These are phyloP conservation scores for Emergomyces pasteurianus DNA, from an alignment of 2,329 filamentous ascomycete species.

Conservation along the genomic window DNA sequence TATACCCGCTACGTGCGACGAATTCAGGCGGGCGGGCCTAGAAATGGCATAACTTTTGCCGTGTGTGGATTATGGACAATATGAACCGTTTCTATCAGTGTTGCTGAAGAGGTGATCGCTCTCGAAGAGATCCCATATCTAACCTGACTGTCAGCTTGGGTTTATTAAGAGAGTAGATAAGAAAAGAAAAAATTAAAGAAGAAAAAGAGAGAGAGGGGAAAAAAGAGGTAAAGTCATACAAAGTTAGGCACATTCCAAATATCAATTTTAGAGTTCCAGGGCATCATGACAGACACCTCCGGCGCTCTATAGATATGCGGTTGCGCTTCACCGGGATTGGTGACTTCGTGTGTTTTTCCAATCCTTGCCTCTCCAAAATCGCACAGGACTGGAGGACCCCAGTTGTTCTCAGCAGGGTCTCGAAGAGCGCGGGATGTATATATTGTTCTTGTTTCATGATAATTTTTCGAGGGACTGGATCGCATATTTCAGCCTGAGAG, in stretches of 20 bases:
- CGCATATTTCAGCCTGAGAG: constrained; percentile 13
- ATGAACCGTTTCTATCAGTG: constrained; percentile 3
- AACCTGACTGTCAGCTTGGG: background rate
- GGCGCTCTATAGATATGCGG: constrained; percentile 16
- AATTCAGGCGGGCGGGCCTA: constrained; percentile 25
- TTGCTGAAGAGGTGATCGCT: constrained; percentile 13
- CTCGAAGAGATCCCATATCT: constrained; percentile 18
- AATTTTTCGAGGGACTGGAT: constrained; percentile 16
- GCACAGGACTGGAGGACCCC: constrained; percentile 15
- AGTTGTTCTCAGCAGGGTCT: constrained; percentile 12
- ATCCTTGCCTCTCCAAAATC: constrained; percentile 19
- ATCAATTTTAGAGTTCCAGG: constrained; percentile 16
- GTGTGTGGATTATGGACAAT: constrained; percentile 17
- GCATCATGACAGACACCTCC: constrained; percentile 15
- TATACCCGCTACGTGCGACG: constrained; percentile 20
- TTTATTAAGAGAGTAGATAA: background rate
- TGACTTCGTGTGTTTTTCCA: constrained; percentile 1
- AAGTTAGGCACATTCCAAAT: constrained; percentile 16
- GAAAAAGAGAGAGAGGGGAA: too few species aligned
- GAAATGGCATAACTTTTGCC: constrained; percentile 27
- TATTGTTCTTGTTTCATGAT: constrained; percentile 13
- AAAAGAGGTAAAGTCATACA: constrained; percentile 1
- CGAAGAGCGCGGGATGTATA: constrained; percentile 16
- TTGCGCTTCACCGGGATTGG: constrained; percentile 11
- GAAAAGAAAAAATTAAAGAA: background rate